These are phyloP conservation scores for Fusarium pilosicola DNA, from an alignment of 2,329 filamentous ascomycete genomes.

Conservation along the genomic window DNA sequence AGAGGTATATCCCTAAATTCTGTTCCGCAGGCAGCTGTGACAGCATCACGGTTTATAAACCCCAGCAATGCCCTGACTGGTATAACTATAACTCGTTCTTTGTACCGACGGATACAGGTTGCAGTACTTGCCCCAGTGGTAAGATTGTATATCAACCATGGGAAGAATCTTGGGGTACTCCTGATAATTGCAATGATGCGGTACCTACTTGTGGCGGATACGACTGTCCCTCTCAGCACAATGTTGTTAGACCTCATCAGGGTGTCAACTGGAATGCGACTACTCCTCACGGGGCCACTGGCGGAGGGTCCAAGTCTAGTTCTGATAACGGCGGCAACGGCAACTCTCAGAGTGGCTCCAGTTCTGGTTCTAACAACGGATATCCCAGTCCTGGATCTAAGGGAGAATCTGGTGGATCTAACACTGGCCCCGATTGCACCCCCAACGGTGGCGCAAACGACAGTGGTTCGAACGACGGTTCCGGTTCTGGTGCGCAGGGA, in stretches of 20 bases:
- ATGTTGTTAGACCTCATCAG: neutral
- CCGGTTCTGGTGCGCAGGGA: too few species aligned
- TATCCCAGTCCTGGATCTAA: too few species aligned
- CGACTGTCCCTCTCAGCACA: neutral
- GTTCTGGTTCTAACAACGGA: neutral
- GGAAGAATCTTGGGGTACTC: slow-evolving; percentile 17
- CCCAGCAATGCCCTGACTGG: slow-evolving; percentile 24
- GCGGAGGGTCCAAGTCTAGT: too few species aligned
- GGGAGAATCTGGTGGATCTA: too few species aligned
- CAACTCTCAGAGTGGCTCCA: neutral
- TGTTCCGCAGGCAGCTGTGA: slow-evolving; percentile 24
- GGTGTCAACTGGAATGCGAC: neutral
- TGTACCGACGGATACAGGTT: neutral
- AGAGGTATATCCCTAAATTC: slow-evolving; percentile 26
- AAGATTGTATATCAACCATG: slow-evolving; percentile 33
- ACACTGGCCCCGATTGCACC: too few species aligned
- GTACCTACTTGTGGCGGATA: neutral
- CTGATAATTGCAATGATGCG: neutral
- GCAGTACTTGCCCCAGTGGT: neutral
- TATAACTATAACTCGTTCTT: slow-evolving; percentile 20
- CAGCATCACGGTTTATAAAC: slow-evolving; percentile 34
- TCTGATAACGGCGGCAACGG: neutral
- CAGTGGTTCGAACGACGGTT: too few species aligned
- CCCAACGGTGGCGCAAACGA: neutral
- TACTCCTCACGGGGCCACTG: neutral